A percentile compares a stretch with the other conserved stretches of the same genome.
Conservation (phyloP, 352 stramenopile genomes). For the Salisapilia sapeloensis region DNA sequence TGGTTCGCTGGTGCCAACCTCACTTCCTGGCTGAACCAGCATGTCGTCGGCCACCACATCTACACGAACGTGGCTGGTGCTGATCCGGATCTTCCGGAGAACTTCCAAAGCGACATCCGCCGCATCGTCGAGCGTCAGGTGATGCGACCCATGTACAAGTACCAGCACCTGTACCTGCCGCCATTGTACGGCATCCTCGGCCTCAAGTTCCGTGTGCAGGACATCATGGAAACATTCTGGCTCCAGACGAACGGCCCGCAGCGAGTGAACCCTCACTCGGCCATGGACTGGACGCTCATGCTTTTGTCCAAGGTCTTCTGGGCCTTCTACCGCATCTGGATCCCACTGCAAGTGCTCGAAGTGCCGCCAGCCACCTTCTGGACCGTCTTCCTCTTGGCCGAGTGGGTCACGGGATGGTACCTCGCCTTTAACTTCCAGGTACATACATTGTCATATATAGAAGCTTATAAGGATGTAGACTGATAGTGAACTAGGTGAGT, state of each 20-base stretch:
- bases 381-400: constrained; percentile 68
- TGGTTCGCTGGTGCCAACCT: constrained; percentile 85
- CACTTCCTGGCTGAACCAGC: constrained; percentile 90
- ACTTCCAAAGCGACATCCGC: constrained; percentile 72
- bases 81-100: constrained; percentile 86
- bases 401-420: constrained; percentile 86
- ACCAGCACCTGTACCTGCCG: constrained; percentile 87
- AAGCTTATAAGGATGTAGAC: background rate
- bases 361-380: constrained; percentile 39
- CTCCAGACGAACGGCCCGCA: constrained; percentile 79
- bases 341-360: constrained; percentile 70
- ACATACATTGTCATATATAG: background rate
- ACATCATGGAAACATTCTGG: constrained; percentile 81
- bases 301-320: constrained; percentile 81
- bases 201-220: constrained; percentile 87
- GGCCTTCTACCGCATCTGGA: constrained; percentile 78
- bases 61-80: constrained; percentile 89
- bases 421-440: constrained; percentile 89
- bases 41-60: constrained; percentile 91
- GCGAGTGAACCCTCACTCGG: constrained; percentile 79
- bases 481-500: constrained; percentile 18
- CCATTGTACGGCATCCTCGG: constrained; percentile 89
- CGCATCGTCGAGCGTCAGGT: constrained; percentile 79
- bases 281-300: constrained; percentile 65
- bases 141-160: constrained; percentile 79